A percentile compares a stretch with the other conserved stretches of the same genome.
Conservation (phyloP, 208 protist genomes). For the Naegleria fowleri region DNA sequence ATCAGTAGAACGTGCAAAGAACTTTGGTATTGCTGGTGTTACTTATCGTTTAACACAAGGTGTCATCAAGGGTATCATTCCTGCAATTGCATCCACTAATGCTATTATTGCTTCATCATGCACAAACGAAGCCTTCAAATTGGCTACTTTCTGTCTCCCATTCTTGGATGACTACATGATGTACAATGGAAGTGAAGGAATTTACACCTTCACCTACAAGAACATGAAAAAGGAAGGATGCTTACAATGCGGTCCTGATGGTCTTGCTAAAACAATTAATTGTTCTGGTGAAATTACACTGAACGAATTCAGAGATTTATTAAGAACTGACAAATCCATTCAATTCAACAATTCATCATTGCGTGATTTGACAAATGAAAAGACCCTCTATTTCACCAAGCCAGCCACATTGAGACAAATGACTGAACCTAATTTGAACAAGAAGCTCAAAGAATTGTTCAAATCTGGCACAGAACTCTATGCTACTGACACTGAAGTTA, state of each 20-base stretch:
- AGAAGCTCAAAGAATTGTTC: neutral
- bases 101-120: conserved; percentile 85
- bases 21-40: conserved; percentile 83
- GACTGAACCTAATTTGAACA: neutral
- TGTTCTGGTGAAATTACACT: neutral
- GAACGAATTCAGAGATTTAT: neutral
- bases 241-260: neutral
- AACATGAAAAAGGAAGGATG: neutral
- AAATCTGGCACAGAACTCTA: neutral
- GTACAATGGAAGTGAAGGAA: conserved; percentile 68
- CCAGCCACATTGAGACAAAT: neutral
- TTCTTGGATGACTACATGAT: conserved; percentile 83
- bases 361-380: neutral
- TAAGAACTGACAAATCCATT: neutral
- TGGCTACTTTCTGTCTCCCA: conserved; percentile 63
- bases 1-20: conserved; percentile 69
- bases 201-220: conserved; percentile 14
- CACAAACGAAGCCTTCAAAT: conserved; percentile 84
- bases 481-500: conserved; percentile 17
- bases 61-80: conserved; percentile 97
- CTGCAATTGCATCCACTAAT: conserved; percentile 96
- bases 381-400: neutral
- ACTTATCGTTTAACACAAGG: conserved; percentile 74
- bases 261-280: neutral
- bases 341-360: neutral